These are phyloP conservation scores for Nicotiana knightiana DNA, from an alignment of 257 asterid species.

Conservation along the genomic window DNA sequence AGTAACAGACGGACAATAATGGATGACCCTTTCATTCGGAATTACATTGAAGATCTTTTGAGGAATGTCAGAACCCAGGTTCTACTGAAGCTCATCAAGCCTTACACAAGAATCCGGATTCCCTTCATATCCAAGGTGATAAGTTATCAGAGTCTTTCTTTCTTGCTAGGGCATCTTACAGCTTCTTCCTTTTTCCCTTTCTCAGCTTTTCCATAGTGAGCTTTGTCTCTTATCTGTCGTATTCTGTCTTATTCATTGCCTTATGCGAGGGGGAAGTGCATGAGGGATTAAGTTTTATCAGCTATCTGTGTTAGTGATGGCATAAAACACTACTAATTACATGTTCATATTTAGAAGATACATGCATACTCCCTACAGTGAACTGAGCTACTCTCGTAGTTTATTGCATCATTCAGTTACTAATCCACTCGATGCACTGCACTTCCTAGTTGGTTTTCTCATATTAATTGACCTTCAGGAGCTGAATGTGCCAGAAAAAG, in stretches of 20 bases:
- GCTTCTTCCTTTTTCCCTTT: not conserved
- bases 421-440: not conserved
- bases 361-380: not conserved
- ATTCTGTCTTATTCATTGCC: not conserved
- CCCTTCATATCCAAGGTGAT: constrained; percentile 93
- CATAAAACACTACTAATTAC: not conserved
- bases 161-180: not conserved
- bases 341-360: not conserved
- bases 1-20: constrained; percentile 94
- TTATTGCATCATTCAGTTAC: not conserved
- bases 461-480: constrained; percentile 39
- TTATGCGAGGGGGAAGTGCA: not conserved
- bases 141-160: not conserved
- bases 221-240: not conserved
- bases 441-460: not conserved
- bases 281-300: not conserved
- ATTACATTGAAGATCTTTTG: constrained; percentile 94
- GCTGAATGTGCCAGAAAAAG: constrained; percentile 93
- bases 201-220: not conserved
- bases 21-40: constrained; percentile 94
- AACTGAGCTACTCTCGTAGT: not conserved
- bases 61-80: constrained; percentile 97
- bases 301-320: not conserved
- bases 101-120: constrained; percentile 88
- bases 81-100: constrained; percentile 91